Evolutionary conservation across 2,329 filamentous ascomycete genomes (phyloP).

Genomic region (Chrysoporthe puriensis): DNA sequence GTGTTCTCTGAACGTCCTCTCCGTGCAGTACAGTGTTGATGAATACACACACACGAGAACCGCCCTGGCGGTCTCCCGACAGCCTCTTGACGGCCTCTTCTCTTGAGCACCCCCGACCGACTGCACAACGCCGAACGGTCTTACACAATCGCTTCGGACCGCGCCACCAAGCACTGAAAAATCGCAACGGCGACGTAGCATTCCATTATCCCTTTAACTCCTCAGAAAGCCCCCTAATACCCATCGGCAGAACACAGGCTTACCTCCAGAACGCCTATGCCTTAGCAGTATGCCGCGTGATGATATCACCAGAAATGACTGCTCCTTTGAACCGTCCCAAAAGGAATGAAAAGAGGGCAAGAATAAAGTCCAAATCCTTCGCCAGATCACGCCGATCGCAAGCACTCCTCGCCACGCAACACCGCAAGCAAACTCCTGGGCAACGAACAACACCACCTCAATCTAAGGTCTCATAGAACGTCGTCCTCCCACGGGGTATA

Average conservation of each 20-base stretch:
- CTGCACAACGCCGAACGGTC: neutral
- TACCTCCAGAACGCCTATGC: conserved; percentile 26
- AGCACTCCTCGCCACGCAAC: neutral
- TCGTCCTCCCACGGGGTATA: neutral
- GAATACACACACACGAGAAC: neutral
- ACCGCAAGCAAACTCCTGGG: neutral
- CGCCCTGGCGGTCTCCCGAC: neutral
- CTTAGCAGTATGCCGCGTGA: conserved; percentile 27
- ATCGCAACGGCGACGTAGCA: neutral
- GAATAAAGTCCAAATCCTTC: neutral
- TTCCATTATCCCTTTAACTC: conserved; percentile 3
- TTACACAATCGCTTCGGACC: neutral
- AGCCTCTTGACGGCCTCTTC: neutral
- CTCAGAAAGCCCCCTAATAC: neutral
- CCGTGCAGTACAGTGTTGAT: neutral
- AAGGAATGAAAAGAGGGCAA: neutral
- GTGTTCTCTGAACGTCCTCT: neutral
- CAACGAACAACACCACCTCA: neutral
- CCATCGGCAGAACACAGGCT: conserved; percentile 8
- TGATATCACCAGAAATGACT: conserved; percentile 8
- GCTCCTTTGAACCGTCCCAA: conserved; percentile 7
- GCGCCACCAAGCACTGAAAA: neutral
- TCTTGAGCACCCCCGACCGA: neutral
- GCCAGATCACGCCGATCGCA: neutral
- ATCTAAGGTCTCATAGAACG: neutral